Evolutionary conservation across 2,329 filamentous ascomycete species (phyloP).

Genomic region (Clarireedia paspali): DNA sequence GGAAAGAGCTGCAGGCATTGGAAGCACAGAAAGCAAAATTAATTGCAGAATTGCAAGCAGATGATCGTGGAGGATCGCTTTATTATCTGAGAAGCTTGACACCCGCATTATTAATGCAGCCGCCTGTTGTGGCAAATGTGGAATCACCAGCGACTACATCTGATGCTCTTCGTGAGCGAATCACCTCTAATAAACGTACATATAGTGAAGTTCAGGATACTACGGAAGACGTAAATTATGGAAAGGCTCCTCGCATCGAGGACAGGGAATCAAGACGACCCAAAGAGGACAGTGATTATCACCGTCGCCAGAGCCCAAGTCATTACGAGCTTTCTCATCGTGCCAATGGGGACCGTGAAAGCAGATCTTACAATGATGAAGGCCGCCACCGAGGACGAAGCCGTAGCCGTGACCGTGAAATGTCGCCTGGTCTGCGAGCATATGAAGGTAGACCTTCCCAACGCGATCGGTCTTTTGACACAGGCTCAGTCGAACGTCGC

Average conservation of each 20-base stretch:
- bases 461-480: conserved; percentile 17
- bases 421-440: conserved; percentile 19
- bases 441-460: conserved; percentile 19
- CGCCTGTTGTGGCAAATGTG: neutral
- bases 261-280: conserved; percentile 11
- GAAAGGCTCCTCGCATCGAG: conserved; percentile 23
- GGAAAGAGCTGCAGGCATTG: conserved; percentile 12
- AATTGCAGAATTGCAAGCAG: conserved; percentile 24
- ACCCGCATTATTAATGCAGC: neutral
- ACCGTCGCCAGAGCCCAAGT: conserved; percentile 18
- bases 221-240: conserved; percentile 10
- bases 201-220: conserved; percentile 22
- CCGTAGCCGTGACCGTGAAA: conserved; percentile 21
- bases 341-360: conserved; percentile 17
- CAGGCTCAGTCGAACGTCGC: conserved; percentile 16
- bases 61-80: conserved; percentile 6
- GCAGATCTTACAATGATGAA: conserved; percentile 15
- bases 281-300: conserved; percentile 17
- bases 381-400: conserved; percentile 15
- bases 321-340: conserved; percentile 15
- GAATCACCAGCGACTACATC: conserved; percentile 5
- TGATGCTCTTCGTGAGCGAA: conserved; percentile 12
- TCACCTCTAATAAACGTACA: conserved; percentile 25
- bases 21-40: conserved; percentile 28
- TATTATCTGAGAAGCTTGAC: conserved; percentile 1